Evolutionary conservation across 2,329 filamentous ascomycete genomes (phyloP).

Genomic region (Bipolaris oryzae): DNA sequence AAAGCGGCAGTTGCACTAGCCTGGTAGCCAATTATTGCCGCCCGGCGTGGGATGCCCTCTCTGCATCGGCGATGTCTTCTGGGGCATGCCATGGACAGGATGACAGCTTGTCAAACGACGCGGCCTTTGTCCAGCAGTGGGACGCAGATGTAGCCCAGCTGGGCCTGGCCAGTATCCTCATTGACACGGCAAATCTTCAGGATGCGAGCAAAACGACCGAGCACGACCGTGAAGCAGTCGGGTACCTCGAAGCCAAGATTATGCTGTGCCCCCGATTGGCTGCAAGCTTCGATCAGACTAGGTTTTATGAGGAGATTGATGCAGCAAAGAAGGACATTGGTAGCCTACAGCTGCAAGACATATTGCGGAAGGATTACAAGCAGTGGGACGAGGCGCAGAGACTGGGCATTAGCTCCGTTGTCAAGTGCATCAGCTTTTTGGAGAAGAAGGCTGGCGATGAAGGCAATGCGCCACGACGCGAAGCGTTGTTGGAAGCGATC

Average conservation of each 20-base stretch:
- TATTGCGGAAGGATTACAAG: conserved; percentile 85
- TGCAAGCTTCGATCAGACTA: conserved; percentile 57
- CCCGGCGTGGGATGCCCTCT: conserved; percentile 61
- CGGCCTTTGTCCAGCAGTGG: conserved; percentile 47
- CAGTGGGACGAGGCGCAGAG: conserved; percentile 66
- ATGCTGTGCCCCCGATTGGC: conserved; percentile 45
- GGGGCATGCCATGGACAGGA: conserved; percentile 50
- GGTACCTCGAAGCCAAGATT: conserved; percentile 64
- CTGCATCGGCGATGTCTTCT: conserved; percentile 51
- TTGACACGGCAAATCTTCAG: conserved; percentile 72
- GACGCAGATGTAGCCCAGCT: conserved; percentile 69
- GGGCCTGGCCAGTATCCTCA: conserved; percentile 71
- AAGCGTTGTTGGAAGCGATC: conserved; percentile 58
- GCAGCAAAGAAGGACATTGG: conserved; percentile 72
- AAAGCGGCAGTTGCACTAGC: conserved; percentile 74
- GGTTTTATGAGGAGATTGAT: conserved; percentile 66
- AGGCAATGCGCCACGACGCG: conserved; percentile 24
- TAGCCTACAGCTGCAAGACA: conserved; percentile 65
- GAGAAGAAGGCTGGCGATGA: conserved; percentile 58
- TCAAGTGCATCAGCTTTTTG: conserved; percentile 68
- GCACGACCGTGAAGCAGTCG: conserved; percentile 64
- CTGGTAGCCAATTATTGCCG: conserved; percentile 67
- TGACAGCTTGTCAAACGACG: conserved; percentile 41
- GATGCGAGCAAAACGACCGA: conserved; percentile 66
- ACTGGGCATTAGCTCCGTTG: conserved; percentile 71